phyloP scores from a whole-genome alignment of 2,329 filamentous ascomycete species.

The Botrytis medusae region DNA sequence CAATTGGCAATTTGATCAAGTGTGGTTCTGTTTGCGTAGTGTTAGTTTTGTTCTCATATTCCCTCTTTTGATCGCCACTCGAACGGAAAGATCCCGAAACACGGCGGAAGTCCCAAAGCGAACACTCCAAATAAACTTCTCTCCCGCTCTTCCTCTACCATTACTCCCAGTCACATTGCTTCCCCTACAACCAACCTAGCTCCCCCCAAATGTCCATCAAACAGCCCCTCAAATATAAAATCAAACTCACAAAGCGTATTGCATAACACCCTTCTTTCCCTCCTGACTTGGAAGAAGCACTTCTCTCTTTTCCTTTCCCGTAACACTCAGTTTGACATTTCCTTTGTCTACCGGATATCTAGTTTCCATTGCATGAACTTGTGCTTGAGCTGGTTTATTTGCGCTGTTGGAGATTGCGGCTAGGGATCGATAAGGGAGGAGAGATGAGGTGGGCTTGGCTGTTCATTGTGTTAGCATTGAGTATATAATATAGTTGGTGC shows the following conservation, averaged over 20 bases:
- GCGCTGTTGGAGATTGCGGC: slow-evolving; percentile 60
- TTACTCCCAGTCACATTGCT: not conserved
- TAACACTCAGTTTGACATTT: slow-evolving; percentile 45
- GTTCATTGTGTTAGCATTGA: not conserved
- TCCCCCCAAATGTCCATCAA: no score
- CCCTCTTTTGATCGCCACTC: not conserved
- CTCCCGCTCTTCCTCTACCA: not conserved
- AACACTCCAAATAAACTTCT: not conserved
- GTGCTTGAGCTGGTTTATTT: slow-evolving; percentile 59
- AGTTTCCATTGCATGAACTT: slow-evolving; percentile 1
- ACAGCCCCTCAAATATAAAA: not conserved
- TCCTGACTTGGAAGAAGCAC: slow-evolving; percentile 78
- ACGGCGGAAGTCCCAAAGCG: not conserved
- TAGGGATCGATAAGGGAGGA: not conserved
- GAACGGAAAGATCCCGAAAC: not conserved
- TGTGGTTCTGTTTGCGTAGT: slow-evolving; percentile 57
- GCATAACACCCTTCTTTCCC: slow-evolving; percentile 73
- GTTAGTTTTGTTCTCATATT: slow-evolving; percentile 7
- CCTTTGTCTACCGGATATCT: not conserved
- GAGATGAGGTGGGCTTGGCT: not conserved
- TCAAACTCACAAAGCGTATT: slow-evolving; percentile 78
- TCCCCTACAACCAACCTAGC: not conserved
- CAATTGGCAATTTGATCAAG: slow-evolving; percentile 80
- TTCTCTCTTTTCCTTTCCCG: slow-evolving; percentile 58
- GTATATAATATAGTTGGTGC: not conserved